Base-by-base conservation (phyloP, 192 early-diverging fungal genomes). In the Gamsiella multidivaricata region DNA sequence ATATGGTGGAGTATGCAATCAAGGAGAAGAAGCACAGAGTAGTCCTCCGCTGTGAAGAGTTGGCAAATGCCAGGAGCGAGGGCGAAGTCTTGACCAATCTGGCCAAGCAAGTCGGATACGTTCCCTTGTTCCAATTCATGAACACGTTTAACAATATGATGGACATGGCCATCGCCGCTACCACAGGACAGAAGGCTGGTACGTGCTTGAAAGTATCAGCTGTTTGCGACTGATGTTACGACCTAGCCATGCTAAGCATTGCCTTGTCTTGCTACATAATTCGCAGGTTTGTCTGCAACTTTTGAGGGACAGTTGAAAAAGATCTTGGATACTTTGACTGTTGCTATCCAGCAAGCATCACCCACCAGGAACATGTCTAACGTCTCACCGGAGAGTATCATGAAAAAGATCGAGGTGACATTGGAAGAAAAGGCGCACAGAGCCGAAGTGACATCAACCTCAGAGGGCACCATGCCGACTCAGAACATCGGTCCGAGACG, bases 21-120 rank as follows among this genome's bases (percentile, higher is more conserved):
- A 81, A 82, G 23, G 79, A 89, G 23, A 89, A 89, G 56, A 88
- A 70, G 72, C 89, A 90, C 84, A 92, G 93, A 64, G 52, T 98
- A 7, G 72, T 90, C 18, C 93, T 99, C 53, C 83, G 94, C 47
- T 92, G 92, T 55, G 89, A 94, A 59, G 88, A 90, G 31, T 81
- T 99, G 52, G 90, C 88, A 0, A 88, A 88, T 55, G 85, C 91
- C 34, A 86, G 88, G 36, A 91, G 86, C 60, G 90, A 92, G 49
- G 82, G 91, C 47, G 89, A 94, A 46, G 70, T 96, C 78, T 85
- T 96, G 56, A 86, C 88, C 20, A 76, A 76, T 12, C 80, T 99
- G 64, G 94, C 96, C 1, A 84, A 84, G 28, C 94, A 98, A 82
- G 86, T 98, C 20, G 93, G 94, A 6, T 97, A 94, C 84, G 93